These are phyloP conservation scores for Capronia epimyces DNA, from an alignment of 2,329 filamentous ascomycete species.

Conservation along the genomic window DNA sequence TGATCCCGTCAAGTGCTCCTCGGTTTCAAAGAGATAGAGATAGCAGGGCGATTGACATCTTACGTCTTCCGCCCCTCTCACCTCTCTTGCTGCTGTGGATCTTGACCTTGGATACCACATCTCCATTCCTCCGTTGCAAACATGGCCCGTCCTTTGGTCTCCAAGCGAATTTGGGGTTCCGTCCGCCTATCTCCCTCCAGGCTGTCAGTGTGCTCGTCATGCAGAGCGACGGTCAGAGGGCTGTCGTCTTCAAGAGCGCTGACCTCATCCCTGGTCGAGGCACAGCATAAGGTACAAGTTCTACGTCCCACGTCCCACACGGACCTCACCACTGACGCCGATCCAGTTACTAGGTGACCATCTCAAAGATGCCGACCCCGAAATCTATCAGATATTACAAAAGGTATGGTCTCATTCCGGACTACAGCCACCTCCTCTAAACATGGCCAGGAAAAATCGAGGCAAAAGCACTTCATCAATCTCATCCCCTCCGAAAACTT, in stretches of 20 bases:
- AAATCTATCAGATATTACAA: slow-evolving; percentile 82
- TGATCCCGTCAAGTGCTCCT: too few species aligned
- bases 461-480: slow-evolving; percentile 96
- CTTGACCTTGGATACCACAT: not conserved
- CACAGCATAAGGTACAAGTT: slow-evolving; percentile 18
- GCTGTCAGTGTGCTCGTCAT: slow-evolving; percentile 21
- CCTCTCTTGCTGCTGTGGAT: not conserved
- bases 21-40: too few species aligned
- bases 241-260: slow-evolving; percentile 16
- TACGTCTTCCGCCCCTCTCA: not conserved
- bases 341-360: slow-evolving; percentile 70
- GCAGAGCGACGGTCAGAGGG: slow-evolving; percentile 8
- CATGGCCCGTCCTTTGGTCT: slow-evolving; percentile 15
- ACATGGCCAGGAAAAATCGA: slow-evolving; percentile 46
- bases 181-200: slow-evolving; percentile 4
- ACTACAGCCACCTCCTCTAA: slow-evolving; percentile 4
- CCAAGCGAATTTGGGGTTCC: slow-evolving; percentile 16
- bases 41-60: too few species aligned
- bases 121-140: not conserved
- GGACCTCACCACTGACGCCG: not conserved
- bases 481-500: slow-evolving; percentile 99
- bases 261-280: slow-evolving; percentile 12
- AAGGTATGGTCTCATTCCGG: slow-evolving; percentile 55
- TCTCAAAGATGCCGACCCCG: slow-evolving; percentile 78
- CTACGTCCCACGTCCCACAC: not conserved